Evolutionary conservation across 2,329 filamentous ascomycete genomes (phyloP), one percentile per base, ranked within the genome.

Genomic region (Fusarium ramigenum): DNA sequence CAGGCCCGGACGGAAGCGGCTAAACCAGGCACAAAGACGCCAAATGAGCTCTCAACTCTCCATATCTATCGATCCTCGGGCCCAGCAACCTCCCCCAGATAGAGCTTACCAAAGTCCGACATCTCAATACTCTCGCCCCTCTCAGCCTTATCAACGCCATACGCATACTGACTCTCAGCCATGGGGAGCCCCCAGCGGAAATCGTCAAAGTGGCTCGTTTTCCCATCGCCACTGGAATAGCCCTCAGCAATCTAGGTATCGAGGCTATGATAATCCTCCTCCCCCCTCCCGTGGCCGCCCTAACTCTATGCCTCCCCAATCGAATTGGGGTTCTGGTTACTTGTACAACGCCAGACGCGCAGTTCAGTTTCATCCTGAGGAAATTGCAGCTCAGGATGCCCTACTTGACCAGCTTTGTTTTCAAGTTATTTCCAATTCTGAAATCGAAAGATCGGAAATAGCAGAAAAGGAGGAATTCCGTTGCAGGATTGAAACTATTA

Each of bases 401-500:
- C 77, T 87, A 19, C 83, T 92, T 19, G 87, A 90, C 28, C 75
- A 76, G 2, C 80, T 91, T 5, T 86, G 86, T 66, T 79, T 77
- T 49, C 68, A 78, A 36, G 78, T 81, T 19, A 75, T 94, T 23
- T 82, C 87, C 0, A 85, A 84, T 43, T 88, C 90, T 3, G 90
- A 92, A 73, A 94, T 96, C 70, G 87, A 86, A 42, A 78, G 82
- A 2, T 80, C 83, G 2, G 93, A 96, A 74, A 88, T 92, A 58
- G 83, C 86, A 5, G 87, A 91, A 72, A 97, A 96, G 78, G 92
- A 96, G 75, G 79, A 81, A 0, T 95, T 97, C 74, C 89, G 93
- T 54, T 78, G 83, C 50, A 83, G 84, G 32, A 87, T 97, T 21
- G 91, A 96, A 79, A 75, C 81, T 14, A 87, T 93, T 28, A 93